Evolutionary conservation across 108 stramenopile genomes (phyloP), one percentile per base, ranked within the genome.

Genomic region (Cylindrotheca fusiformis): DNA sequence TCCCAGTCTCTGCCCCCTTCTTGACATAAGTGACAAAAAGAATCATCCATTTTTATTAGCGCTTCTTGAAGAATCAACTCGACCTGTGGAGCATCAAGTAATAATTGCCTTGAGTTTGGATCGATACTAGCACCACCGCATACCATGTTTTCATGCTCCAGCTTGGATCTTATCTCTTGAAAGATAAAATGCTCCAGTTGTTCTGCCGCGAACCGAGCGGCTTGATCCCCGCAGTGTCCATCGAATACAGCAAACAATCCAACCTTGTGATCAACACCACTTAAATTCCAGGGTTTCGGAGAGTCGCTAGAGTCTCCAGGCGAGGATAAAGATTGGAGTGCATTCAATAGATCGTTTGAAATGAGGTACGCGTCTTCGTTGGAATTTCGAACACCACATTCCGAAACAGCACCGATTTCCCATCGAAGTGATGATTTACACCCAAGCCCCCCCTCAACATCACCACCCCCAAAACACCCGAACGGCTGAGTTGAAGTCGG

Each of bases 221-320:
- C 86, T 49, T 91, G 82, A 59, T 88, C 79, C 14, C 91, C 91
- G 33, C 83, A 76, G 51, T 92, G 91, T 26, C 91, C 91, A 75
- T 92, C 91, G 71, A 92, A 92, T 28, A 92, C 75, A 6, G 79
- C 84, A 78, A 86, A 91, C 8, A 91, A 55, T 32, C 85, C 85
- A 21, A 83, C 71, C 48, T 77, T 63, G 25, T 81, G 64, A 5
- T 60, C 53, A 20, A 45, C n/a, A n/a, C n/a, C n/a, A 30, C 14
- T 48, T 52, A 27, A 68, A 60, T 47, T 60, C 45, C 6, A 21
- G 33, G 31, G 19, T 36, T 20, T 55, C 26, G 54, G 51, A 21
- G 19, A 1, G 49, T 50, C 6, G 61, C 49, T 8, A 54, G 5
- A 21, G 64, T 49, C 19, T 58, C 29, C 27, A 28, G 8, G 3